Base-by-base conservation (phyloP, 2,329 filamentous ascomycete genomes). In the Aspergillus hortae region DNA sequence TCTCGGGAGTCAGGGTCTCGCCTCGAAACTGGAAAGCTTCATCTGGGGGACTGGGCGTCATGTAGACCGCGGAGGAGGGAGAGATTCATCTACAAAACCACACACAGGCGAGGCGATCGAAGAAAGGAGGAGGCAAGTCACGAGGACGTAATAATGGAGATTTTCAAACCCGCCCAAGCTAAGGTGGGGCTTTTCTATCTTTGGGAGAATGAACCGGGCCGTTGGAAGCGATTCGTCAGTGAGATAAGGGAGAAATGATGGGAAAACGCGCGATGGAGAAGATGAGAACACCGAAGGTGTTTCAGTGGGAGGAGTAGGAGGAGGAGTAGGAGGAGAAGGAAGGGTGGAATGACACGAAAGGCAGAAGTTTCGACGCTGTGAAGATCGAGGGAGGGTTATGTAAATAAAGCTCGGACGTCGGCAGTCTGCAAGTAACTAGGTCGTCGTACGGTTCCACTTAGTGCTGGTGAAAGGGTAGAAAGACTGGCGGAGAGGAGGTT, bases 1-100 rank as follows among this genome's bases (percentile, higher is more conserved):
- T 88, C 66, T 87, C 82, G 58, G 87, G 86, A 66, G 84, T 87
- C 65, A 87, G 74, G 59, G 81, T 81, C 69, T 84, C 80, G 73
- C 83, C 83, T 67, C 80, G 81, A 67, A 84, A 82, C 69, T 86
- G 80, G 79, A 74, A 64, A 48, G 68, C 72, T 65, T 76, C 74
- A 68, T 74, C 68, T 51, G 68, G 71, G 59, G 68, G 74, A 73
- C 74, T 77, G 69, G 75, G 74, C 68, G 74, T 79, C 80, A 83
- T 83, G 71, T 78, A 79, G 69, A 65, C 62, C 67, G 69, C 63
- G 62, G 55, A 57, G 60, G 62, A 59, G 62, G 60, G 64, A 64
- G 53, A 59, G 66, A 69, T 68, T 72, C 71, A 74, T 74, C 66
- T 72, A 72, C 68, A 69, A 64, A 55, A 47, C 40, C 27, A 30